Percentiles rank a stretch among this genome's conserved stretches.
Evolutionary conservation across 148 eudicot species (phyloP).

Genomic region (Drosera capensis): DNA sequence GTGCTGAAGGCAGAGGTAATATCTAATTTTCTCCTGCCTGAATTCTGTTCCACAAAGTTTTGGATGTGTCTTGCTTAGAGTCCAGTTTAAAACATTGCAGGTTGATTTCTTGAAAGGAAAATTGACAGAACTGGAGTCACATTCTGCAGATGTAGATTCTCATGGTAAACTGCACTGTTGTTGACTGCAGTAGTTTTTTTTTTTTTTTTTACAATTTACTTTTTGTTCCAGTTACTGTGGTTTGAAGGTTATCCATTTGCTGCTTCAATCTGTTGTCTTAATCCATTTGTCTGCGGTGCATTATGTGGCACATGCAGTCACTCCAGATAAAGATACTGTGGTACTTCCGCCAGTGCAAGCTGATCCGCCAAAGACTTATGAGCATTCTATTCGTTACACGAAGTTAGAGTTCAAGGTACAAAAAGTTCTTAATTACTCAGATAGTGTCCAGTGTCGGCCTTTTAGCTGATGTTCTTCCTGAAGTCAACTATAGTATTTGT

Average conservation of each 20-base stretch:
- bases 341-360: slow-evolving; percentile 19
- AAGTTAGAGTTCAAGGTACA: slow-evolving; percentile 77
- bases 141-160: slow-evolving; percentile 22
- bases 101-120: slow-evolving; percentile 41
- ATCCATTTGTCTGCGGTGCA: slow-evolving; percentile 15
- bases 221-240: neutral
- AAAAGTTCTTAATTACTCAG: neutral
- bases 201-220: neutral
- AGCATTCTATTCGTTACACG: slow-evolving; percentile 63
- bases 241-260: slow-evolving; percentile 1
- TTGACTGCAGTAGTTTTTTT: slow-evolving; percentile 2
- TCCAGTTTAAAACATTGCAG: slow-evolving; percentile 22
- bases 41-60: no score
- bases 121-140: slow-evolving; percentile 44
- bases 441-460: neutral
- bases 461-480: neutral
- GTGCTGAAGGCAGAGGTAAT: slow-evolving; percentile 59
- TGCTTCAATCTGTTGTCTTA: slow-evolving; percentile 1
- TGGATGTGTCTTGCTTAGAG: no score
- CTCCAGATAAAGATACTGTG: slow-evolving; percentile 21
- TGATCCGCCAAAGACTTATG: slow-evolving; percentile 27
- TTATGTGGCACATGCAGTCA: slow-evolving; percentile 11
- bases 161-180: slow-evolving; percentile 10
- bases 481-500: neutral
- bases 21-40: slow-evolving; percentile 2